A percentile compares a stretch with the other conserved stretches of the same genome.
phyloP scores from a whole-genome alignment of 306 rosid species.

The Sophora flavescens region DNA sequence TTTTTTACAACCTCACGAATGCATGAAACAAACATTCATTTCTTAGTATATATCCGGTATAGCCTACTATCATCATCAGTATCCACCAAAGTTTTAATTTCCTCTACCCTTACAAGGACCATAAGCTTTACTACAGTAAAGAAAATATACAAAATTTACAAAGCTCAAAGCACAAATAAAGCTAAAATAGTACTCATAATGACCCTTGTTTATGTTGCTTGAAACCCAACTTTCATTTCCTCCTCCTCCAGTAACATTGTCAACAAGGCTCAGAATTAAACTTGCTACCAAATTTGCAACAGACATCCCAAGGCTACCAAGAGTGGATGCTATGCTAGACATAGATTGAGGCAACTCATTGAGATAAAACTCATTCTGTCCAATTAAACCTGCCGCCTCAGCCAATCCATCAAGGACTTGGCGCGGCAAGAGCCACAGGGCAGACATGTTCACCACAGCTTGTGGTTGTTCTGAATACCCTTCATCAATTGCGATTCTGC shows the following conservation, averaged over 20 bases:
- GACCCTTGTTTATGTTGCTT: constrained; percentile 53
- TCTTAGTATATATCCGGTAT: too few species aligned
- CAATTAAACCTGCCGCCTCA: neutral
- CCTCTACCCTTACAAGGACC: constrained; percentile 40
- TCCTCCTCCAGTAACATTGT: constrained; percentile 28
- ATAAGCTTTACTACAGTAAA: constrained; percentile 47
- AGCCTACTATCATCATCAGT: neutral
- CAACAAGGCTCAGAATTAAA: constrained; percentile 39
- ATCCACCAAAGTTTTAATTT: constrained; percentile 6
- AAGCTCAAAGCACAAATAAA: constrained; percentile 37
- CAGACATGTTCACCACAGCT: constrained; percentile 49
- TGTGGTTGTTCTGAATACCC: constrained; percentile 39
- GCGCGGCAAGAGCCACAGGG: constrained; percentile 43
- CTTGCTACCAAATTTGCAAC: constrained; percentile 42
- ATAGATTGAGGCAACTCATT: constrained; percentile 41
- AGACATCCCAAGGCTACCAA: constrained; percentile 33
- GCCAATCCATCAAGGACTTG: constrained; percentile 38
- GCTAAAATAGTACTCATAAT: constrained; percentile 41
- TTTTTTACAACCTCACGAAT: neutral
- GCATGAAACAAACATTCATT: too few species aligned
- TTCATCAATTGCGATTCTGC: constrained; percentile 34
- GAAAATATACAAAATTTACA: constrained; percentile 40
- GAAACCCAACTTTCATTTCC: constrained; percentile 45
- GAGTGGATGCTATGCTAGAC: constrained; percentile 41
- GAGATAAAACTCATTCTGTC: constrained; percentile 41